Base-by-base conservation (phyloP, 176 grass and related monocot genomes). In the Poa pratensis region DNA sequence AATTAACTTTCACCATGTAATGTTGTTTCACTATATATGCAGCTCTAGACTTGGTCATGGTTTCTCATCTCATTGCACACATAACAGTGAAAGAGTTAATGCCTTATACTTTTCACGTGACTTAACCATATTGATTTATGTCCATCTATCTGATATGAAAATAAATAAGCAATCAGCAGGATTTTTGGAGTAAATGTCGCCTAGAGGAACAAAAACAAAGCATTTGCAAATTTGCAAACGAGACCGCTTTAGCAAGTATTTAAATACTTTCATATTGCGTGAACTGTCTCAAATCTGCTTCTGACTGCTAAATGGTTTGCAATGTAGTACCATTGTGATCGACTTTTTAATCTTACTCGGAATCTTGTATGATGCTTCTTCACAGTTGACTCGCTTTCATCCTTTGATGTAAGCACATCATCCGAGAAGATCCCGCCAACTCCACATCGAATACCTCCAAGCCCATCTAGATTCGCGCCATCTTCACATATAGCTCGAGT, bases 381-480 rank as follows among this genome's bases (percentile, higher is more conserved):
- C 9, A 9, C 90, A 90, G 93, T 89, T 66, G 90, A 95, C 59
- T 92, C 88, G 11, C 12, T 82, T 69, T 75, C 90, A 79, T 94
- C 97, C 53, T 82, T 92, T 64, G 97, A 99, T 22, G 81, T 92
- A 77, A 99, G 86, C 84, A 81, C 94, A 32, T 87, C 92, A 20
- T 92, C 94, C 19, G 97, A 96, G n/a, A 99, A 92, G 90, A n/a
- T 91, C 50, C 92, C 87, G 42, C 77, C 86, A 34, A 94, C 91
- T 80, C 94, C 91, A 59, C 90, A 87, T 42, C 87, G 91, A 71
- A 87, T 99, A 80, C 94, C 97, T 86, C 97, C 97, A 73, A 99
- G 97, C 79, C 97, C 97, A 79, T 99, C 97, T 83, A 88, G 97
- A 89, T 99, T 99, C 51, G 91, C 94, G 32, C 87, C 85, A 17